Conservation (phyloP, 164 flowering plant species). For the Taxillus chinensis region DNA sequence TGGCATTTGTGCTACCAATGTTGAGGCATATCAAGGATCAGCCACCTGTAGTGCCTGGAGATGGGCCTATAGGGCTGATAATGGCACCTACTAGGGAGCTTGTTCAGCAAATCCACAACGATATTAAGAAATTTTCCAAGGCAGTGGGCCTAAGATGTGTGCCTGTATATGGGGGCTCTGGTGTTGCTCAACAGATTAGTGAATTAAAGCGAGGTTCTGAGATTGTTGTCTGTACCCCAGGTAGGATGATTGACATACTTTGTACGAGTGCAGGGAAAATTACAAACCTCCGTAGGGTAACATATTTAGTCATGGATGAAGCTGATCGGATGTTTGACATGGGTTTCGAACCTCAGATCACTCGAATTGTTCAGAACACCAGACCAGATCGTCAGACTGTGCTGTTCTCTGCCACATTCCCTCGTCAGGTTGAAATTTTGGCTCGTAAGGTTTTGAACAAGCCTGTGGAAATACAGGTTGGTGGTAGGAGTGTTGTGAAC, state of each 20-base stretch:
- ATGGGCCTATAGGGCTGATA: slow-evolving; percentile 91
- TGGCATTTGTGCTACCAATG: slow-evolving; percentile 96
- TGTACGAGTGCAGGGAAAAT: slow-evolving; percentile 92
- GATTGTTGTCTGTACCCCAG: slow-evolving; percentile 97
- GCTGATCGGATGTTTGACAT: slow-evolving; percentile 99
- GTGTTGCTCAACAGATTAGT: slow-evolving; percentile 98
- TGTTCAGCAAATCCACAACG: slow-evolving; percentile 93
- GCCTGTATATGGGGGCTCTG: slow-evolving; percentile 95
- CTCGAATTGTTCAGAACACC: slow-evolving; percentile 88
- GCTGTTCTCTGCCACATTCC: slow-evolving; percentile 95
- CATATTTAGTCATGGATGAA: slow-evolving; percentile 94
- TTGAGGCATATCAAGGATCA: slow-evolving; percentile 97
- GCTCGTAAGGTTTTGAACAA: slow-evolving; percentile 80
- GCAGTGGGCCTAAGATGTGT: slow-evolving; percentile 68
- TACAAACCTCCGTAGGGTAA: slow-evolving; percentile 78
- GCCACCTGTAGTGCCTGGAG: slow-evolving; percentile 79
- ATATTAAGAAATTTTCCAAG: slow-evolving; percentile 80
- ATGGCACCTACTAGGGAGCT: slow-evolving; percentile 99
- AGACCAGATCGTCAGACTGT: slow-evolving; percentile 93
- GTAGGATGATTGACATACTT: slow-evolving; percentile 96
- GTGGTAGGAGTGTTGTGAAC: slow-evolving; percentile 98
- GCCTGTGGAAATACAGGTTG: slow-evolving; percentile 92
- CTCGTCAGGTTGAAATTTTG: slow-evolving; percentile 89
- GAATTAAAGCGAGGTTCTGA: slow-evolving; percentile 88
- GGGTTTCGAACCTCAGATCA: slow-evolving; percentile 99